Evolutionary conservation across 148 eudicot genomes (phyloP), one percentile per base, ranked within the genome.

Genomic region (Rhododendron ferrugineum): DNA sequence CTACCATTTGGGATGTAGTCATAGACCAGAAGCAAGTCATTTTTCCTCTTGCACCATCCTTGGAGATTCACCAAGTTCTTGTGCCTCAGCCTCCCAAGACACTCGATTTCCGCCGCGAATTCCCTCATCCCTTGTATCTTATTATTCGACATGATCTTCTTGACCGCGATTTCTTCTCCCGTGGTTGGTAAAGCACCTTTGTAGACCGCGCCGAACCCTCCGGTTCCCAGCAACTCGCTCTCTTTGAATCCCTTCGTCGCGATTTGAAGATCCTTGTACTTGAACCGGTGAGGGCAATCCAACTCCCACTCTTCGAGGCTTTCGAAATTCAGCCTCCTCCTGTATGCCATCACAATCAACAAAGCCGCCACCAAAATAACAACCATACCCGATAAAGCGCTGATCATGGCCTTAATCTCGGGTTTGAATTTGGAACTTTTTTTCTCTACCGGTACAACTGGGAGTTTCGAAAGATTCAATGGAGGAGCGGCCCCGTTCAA

Each of bases 51-150:
- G 72, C 91, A 89, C 91, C 89, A 88, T 0, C 91, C 91, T 56
- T 82, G 89, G 26, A 89, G 89, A 52, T 88, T 88, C 44, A 89
- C 88, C 16, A 89, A 60, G 85, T 89, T 75, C 82, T 86, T 87
- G 81, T 89, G 91, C 81, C 91, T 88, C 23, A 89, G 49, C 42
- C 88, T 64, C 0, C 89, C 91, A 34, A 89, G 66, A 22, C 89
- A 70, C 75, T 88, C 91, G 30, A 89, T 86, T 52, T 89, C 91
- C 11, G 91, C 91, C 0, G 87, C 88, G 52, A 89, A 89, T 52
- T 87, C 91, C 44, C 88, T 86, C 56, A 81, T 28, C 47, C 90
- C 90, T 78, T 86, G 88, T 11, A 77, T 14, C 0, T 86, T 15
- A 6, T 89, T 68, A 73, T 80, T 87, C 0, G 47, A 37, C 0